Evolutionary conservation across 2,329 filamentous ascomycete genomes (phyloP), one percentile per base, ranked within the genome.

Genomic region (Beauveria bassiana): DNA sequence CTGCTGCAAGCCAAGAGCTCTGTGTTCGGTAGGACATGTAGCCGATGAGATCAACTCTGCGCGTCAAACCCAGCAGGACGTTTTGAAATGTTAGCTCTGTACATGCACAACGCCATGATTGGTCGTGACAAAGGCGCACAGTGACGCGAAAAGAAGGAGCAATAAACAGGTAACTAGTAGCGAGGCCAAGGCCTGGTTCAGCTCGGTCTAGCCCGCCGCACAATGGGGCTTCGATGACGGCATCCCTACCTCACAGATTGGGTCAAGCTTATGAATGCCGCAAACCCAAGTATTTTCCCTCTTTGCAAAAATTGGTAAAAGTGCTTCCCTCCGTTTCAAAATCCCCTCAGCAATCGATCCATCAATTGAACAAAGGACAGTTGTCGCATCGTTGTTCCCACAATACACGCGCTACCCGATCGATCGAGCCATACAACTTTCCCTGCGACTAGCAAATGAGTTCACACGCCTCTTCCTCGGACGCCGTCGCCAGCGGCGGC

Each of bases 181-280:
- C 40, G 18, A 46, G 24, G 18, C 42, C 52, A 34, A 46, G 53
- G 38, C 14, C 5, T 22, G 3, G 47, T 50, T 24, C 26, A 12
- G 20, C 46, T 40, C 34, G n/a, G 57, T 24, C 46, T 45, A 58
- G 31, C 43, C 43, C 43, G 47, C 49, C 31, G 31, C 10, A 12
- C 31, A 28, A 38, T 22, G 12, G 46, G 47, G 28, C 59, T 42
- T 61, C 59, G 59, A 61, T 61, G 59, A 61, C 59, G 59, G 51
- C 59, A 61, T 61, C 22, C 31, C 51, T 38, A 61, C 59, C 10
- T 45, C n/a, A 45, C 50, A 18, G 3, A 18, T 26, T 38, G 14
- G 18, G 28, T 28, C 42, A 55, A 54, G 43, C 43, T 50, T 55
- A 34, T 50, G 22, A 49, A 40, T 40, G 40, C 40, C 47, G 26